Base-by-base conservation (phyloP, 1,284 basidiomycete genomes). In the Sphaerobolus stellatus region DNA sequence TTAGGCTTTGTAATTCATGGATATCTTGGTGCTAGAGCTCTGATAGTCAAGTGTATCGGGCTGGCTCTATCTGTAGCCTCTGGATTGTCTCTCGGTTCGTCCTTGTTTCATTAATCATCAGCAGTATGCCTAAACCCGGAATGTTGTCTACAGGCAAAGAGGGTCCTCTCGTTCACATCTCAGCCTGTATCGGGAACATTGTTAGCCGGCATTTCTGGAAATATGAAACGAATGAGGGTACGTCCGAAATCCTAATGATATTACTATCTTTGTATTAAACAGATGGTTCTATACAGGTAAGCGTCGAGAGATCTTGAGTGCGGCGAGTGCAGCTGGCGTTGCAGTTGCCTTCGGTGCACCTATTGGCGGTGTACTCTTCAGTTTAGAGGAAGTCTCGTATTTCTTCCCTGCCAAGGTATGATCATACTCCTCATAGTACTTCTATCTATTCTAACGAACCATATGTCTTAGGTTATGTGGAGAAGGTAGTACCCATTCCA, bases 1-100 rank as follows among this genome's bases (percentile, higher is more conserved):
- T 8, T 52, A 88, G 90, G 92, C n/a, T 98, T 98, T 64, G 95
- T 98, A 18, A 98, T 99, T 58, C 94, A 97, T 64, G 96, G 96
- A 20, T 99, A 97, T 68, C 86, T 99, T 36, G 96, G 96, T 28
- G 86, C 80, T 40, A 88, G 93, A 60, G 94, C 91, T 0, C 72
- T 98, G 48, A 87, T 94, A 64, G 93, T 91, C n/a, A 99, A 99
- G 70, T 80, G 88, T 13, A 78, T 96, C 33, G 96, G 95, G 4
- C 71, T 99, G 54, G 86, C 95, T 1, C 76, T 99, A 4, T 91
- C 92, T 4, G 94, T 97, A 20, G 94, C 90, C 3, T 94, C 92
- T 1, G 95, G 94, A 1, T 74, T 98, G 28, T 88, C 90, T 3
- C 78, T 98, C 14, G 94, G 92, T 78, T 48, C 50, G 72, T 59